phyloP scores from a whole-genome alignment of 495 filamentous ascomycete species.

The Penicillium daleae region DNA sequence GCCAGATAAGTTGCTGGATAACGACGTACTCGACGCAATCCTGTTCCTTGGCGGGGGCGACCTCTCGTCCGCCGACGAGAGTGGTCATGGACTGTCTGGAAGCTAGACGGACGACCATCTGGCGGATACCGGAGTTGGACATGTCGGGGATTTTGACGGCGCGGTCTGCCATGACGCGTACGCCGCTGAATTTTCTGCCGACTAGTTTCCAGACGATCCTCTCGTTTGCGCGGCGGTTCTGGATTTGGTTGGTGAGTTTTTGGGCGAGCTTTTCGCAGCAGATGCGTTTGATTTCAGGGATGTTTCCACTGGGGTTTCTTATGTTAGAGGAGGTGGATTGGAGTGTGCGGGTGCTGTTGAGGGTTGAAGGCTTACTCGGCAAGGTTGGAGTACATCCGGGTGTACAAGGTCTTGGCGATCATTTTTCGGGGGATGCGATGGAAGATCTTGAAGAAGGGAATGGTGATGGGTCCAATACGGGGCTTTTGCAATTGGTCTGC shows the following conservation, averaged over 20 bases:
- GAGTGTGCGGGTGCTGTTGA: not conserved
- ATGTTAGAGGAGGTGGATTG: not conserved
- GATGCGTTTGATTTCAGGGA: conserved; percentile 55
- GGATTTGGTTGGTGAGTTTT: conserved; percentile 60
- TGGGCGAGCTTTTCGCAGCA: conserved; percentile 63
- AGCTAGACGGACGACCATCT: conserved; percentile 72
- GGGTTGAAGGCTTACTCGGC: conserved; percentile 55
- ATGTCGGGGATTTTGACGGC: conserved; percentile 54
- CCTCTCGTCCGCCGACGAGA: conserved; percentile 1
- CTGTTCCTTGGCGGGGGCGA: conserved; percentile 50
- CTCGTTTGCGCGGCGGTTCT: conserved; percentile 51
- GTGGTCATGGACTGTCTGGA: conserved; percentile 61
- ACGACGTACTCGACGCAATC: conserved; percentile 80
- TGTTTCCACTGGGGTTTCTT: conserved; percentile 55
- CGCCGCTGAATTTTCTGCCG: conserved; percentile 55
- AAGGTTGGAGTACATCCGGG: conserved; percentile 71
- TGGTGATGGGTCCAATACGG: not conserved
- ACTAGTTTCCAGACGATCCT: conserved; percentile 69
- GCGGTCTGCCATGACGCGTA: conserved; percentile 65
- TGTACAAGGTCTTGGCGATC: conserved; percentile 60
- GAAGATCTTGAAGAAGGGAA: conserved; percentile 34
- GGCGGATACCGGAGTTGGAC: conserved; percentile 57
- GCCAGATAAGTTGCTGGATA: conserved; percentile 62
- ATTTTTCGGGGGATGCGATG: not conserved
- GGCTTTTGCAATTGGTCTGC: conserved; percentile 8